These are phyloP conservation scores for Amaranthus tricolor DNA, from an alignment of 179 eudicot species.

Conservation along the genomic window DNA sequence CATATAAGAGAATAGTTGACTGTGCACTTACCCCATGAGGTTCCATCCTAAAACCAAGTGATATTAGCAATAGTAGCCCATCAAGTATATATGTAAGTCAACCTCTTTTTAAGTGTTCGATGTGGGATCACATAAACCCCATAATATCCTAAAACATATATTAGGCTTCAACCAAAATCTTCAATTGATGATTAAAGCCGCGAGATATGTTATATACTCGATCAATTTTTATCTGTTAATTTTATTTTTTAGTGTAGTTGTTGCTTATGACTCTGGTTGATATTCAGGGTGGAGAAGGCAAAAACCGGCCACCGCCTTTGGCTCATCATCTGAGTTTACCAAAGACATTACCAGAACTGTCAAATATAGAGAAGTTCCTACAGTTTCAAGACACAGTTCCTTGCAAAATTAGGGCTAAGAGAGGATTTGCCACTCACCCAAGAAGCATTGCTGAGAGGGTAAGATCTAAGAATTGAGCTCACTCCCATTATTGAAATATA, in stretches of 20 bases:
- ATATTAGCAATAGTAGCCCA: no score
- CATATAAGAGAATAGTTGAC: no score
- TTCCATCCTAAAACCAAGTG: no score
- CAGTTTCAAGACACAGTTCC: slow-evolving; percentile 64
- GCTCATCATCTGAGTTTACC: slow-evolving; percentile 78
- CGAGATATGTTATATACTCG: no score
- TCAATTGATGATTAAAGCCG: no score
- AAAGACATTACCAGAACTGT: slow-evolving; percentile 44
- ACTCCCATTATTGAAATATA: not conserved
- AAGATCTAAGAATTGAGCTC: slow-evolving; percentile 11
- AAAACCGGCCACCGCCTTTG: slow-evolving; percentile 40
- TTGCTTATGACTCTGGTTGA: slow-evolving; percentile 9
- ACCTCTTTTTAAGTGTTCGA: no score
- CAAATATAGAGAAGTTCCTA: slow-evolving; percentile 56
- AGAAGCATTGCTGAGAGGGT: slow-evolving; percentile 99
- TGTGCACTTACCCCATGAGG: no score
- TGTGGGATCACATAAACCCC: no score
- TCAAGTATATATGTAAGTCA: no score
- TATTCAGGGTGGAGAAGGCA: slow-evolving; percentile 46
- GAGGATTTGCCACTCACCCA: slow-evolving; percentile 94
- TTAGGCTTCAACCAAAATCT: no score
- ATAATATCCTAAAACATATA: no score
- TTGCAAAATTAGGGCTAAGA: slow-evolving; percentile 70
- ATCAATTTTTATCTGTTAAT: slow-evolving; percentile 2
- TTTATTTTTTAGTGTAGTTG: slow-evolving; percentile 3